Evolutionary conservation across 768 basidiomycete species (phyloP), one percentile per base, ranked within the genome.

Genomic region (Mycena leptocephala): DNA sequence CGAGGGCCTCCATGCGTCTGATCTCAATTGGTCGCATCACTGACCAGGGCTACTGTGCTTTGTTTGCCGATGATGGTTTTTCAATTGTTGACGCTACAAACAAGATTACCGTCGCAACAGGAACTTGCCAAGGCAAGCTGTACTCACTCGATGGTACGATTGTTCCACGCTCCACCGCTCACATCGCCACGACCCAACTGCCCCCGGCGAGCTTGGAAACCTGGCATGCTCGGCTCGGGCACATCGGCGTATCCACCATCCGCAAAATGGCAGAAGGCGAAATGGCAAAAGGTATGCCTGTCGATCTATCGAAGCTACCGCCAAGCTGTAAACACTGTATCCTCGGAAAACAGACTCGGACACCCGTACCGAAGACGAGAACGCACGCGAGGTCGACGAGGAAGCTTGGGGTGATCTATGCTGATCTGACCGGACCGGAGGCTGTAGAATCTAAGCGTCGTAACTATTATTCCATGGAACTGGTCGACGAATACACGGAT

Each of bases 141-240:
- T 53, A 53, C 51, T 53, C 51, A 53, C 51, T 53, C n/a, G 26
- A 53, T 10, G 24, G 51, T 26, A 53, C 51, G n/a, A 53, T 53
- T 32, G 30, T 13, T 8, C 55, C 55, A 13, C 10, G 26, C 28
- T 14, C 28, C 28, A 13, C 55, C 26, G 55, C 30, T 8, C 26
- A 16, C 28, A 18, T 20, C 30, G 55, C 55, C 13, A 32, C 18
- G 32, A 16, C 55, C 18, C 9, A 56, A 5, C 30, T 28, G 16
- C 24, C 30, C 24, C 55, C 55, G 14, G 28, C 28, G 4, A 56
- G 4, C 7, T 46, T 83, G 8, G 59, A 71, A 2, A 75, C 70
- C 2, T 81, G 79, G 80, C 80, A 81, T 58, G 20, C 61, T 22
- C 68, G 71, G 5, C 70, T 83, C 2, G 80, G 76, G 0, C 81